Percentiles rank a stretch among this genome's conserved stretches.
Evolutionary conservation across 208 protist genomes (phyloP).

Genomic region (Vickermania ingenoplastis): DNA sequence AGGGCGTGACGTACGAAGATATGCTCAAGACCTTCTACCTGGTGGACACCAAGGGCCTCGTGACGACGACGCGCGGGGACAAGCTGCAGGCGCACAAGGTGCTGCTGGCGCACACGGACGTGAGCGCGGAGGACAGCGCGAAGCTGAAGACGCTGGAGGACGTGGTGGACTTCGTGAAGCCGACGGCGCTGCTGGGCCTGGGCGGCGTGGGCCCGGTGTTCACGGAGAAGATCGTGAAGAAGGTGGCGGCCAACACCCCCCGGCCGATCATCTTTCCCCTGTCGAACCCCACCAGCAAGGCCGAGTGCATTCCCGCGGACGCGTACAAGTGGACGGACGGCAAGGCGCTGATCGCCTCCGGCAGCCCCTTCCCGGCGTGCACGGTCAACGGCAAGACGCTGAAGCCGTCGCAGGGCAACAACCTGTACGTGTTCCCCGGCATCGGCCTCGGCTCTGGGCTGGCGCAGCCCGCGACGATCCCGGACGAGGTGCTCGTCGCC

Average conservation of each 20-base stretch:
- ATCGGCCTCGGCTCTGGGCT: conserved; percentile 86
- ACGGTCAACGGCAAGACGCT: conserved; percentile 71
- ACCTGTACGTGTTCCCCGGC: conserved; percentile 95
- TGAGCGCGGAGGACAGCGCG: conserved; percentile 54
- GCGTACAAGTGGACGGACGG: conserved; percentile 92
- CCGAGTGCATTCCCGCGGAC: conserved; percentile 84
- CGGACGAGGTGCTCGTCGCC: conserved; percentile 80
- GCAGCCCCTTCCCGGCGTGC: conserved; percentile 91
- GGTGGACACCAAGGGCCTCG: conserved; percentile 88
- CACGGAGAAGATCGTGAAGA: conserved; percentile 88
- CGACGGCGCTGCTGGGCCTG: conserved; percentile 93
- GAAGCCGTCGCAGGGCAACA: conserved; percentile 93
- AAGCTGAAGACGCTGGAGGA: conserved; percentile 41
- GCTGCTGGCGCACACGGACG: conserved; percentile 74
- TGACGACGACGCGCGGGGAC: conserved; percentile 76
- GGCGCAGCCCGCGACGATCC: conserved; percentile 63
- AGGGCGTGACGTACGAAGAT: conserved; percentile 51
- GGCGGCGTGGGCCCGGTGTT: conserved; percentile 88
- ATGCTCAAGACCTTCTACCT: conserved; percentile 86
- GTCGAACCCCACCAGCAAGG: conserved; percentile 89
- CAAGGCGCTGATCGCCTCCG: conserved; percentile 90
- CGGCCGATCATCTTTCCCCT: conserved; percentile 95
- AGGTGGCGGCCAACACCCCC: conserved; percentile 60
- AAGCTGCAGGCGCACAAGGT: conserved; percentile 84
- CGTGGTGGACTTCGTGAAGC: conserved; percentile 87